Base-by-base conservation (phyloP, 2,329 filamentous ascomycete genomes). In the Talaromyces verruculosus region DNA sequence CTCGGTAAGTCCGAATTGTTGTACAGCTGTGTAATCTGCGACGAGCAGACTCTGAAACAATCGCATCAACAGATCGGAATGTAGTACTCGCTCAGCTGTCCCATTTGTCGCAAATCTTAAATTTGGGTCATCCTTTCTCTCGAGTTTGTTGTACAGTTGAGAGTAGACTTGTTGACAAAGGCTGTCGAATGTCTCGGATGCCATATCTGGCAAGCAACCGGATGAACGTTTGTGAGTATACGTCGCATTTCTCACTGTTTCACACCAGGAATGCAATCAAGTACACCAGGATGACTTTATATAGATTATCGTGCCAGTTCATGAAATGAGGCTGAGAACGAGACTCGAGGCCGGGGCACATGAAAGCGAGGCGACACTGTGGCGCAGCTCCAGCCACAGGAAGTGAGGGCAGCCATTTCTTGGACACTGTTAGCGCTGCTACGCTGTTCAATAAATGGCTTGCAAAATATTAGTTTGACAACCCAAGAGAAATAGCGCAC, bases 91-190 rank as follows among this genome's bases (percentile, higher is more conserved):
- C 17, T 67, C 63, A 15, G 68, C 69, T 3, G 69, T 69, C 10
- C 68, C 69, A 19, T 69, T 70, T 0, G 67, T 69, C 22, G 67
- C 70, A 30, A 72, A 72, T 11, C 58, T 64, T 35, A 68, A 61
- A 4, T 67, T 49, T 28, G 66, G 49, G 5, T 66, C 60, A 25
- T 66, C 53, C 6, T 60, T 63, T 30, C 65, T 59, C 53, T 66
- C 65, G 33, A 66, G 55, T 37, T 60, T 47, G 41, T 47, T 63
- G 43, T 55, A 53, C 1, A 66, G 53, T 51, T 58, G 60, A 35
- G 17, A 25, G 43, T 63, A 66, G 15, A 66, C 33, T 13, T 60
- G 51, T n/a, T 60, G 7, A 22, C 60, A 60, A 4, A 66, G 53
- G 30, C 22, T 30, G 25, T 63, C 60, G 33, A 63, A 66, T 37